Base-by-base conservation (phyloP, 805 yeast species). In the Pachysolen tannophilus region DNA sequence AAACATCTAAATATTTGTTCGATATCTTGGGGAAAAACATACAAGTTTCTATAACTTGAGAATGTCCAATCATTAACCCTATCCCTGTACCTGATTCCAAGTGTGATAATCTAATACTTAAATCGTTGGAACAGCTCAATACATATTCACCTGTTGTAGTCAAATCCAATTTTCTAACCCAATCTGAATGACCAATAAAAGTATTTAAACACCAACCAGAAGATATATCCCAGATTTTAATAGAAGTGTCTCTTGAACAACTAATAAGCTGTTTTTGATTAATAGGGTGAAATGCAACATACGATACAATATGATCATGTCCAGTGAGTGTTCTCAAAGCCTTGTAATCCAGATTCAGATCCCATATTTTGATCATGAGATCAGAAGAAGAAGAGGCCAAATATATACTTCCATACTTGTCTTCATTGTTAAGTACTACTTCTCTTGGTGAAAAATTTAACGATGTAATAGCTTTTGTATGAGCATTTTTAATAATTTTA, bases 261-360 rank as follows among this genome's bases (percentile, higher is more conserved):
- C 81, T 72, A 35, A 78, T 71, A 13, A 80, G 50, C 11, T 63
- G 63, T 19, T 60, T 57, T 3, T 76, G 70, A 23, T 67, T 59
- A 4, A 61, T 49, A 3, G 50, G 55, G 14, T 75, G 66, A 50
- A 82, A 78, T 10, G 61, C 58, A 6, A 84, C 61, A 1, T 73
- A 60, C 0, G 94, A 82, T 0, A 88, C 76, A 2, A 92, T 74
- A 52, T 88, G 95, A 41, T 86, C 94, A 57, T 88, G 97, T 9
- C 96, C 96, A 0, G 77, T 59, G 16, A 88, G 56, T 1, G 86
- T 75, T 25, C 85, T 65, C 2, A 74, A 51, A 30, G 79, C 70
- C 27, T 64, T 66, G 48, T 71, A 69, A 10, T 70, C 63, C 20
- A 47, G 52, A 2, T 53, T 47, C 5, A 73, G 65, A 47, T 78